Conservation (phyloP, 2,329 filamentous ascomycete species). For the Alternaria arbusti region DNA sequence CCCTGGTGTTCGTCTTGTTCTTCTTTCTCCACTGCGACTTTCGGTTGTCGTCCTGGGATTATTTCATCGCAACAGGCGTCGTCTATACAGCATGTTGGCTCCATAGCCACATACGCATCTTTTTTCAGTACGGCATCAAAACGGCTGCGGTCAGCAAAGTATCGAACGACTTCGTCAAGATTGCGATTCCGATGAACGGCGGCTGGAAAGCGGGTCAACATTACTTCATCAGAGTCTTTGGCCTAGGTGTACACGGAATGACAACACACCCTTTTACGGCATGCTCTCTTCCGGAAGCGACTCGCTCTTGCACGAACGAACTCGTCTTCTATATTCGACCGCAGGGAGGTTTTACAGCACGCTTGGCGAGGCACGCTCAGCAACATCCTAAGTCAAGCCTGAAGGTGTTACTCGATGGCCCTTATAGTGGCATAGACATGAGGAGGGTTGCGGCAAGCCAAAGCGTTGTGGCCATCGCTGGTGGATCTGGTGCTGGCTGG, state of each 20-base stretch:
- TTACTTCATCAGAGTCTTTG: constrained; percentile 61
- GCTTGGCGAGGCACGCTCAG: constrained; percentile 37
- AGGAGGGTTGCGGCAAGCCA: constrained; percentile 43
- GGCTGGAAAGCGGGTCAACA: constrained; percentile 62
- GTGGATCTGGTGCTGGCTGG: constrained; percentile 64
- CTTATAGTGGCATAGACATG: constrained; percentile 61
- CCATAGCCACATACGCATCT: constrained; percentile 56
- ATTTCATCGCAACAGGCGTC: constrained; percentile 64
- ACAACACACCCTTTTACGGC: constrained; percentile 64
- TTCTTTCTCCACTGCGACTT: constrained; percentile 68
- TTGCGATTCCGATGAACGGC: constrained; percentile 38
- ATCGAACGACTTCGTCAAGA: constrained; percentile 26
- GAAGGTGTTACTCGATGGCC: constrained; percentile 63
- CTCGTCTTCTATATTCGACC: constrained; percentile 63
- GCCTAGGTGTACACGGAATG: constrained; percentile 51
- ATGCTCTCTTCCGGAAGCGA: constrained; percentile 53
- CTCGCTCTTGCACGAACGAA: constrained; percentile 27
- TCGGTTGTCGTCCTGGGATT: constrained; percentile 56
- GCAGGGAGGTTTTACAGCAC: constrained; percentile 57
- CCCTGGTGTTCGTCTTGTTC: constrained; percentile 62
- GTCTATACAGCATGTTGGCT: constrained; percentile 59
- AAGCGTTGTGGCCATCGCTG: constrained; percentile 57
- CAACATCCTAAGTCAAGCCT: constrained; percentile 36
- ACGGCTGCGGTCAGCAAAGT: constrained; percentile 51
- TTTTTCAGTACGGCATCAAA: constrained; percentile 58